These are phyloP conservation scores for Penicillium cataractarum DNA, from an alignment of 495 filamentous ascomycete genomes.

Conservation along the genomic window DNA sequence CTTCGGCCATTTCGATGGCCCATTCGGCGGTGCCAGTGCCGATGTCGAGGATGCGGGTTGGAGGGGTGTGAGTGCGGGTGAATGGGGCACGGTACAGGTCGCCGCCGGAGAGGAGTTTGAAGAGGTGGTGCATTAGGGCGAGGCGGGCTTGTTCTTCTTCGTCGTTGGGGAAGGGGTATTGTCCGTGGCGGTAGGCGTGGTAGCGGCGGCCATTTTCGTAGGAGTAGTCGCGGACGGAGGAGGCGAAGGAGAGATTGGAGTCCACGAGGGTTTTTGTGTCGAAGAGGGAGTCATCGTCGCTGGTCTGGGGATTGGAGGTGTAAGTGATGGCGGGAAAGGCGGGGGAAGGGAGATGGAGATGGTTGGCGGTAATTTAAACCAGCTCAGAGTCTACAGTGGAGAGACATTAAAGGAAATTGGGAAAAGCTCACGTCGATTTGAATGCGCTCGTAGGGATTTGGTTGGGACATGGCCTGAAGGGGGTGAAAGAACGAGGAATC, in stretches of 20 bases:
- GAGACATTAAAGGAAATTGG: not conserved
- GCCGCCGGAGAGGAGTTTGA: slow-evolving; percentile 52
- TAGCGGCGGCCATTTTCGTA: slow-evolving; percentile 67
- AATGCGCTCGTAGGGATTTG: slow-evolving; percentile 41
- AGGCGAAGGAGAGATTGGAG: slow-evolving; percentile 50
- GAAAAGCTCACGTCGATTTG: slow-evolving; percentile 41
- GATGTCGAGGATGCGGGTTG: slow-evolving; percentile 46
- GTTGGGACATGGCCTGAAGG: slow-evolving; percentile 34
- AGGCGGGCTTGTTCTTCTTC: slow-evolving; percentile 66
- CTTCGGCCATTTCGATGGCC: slow-evolving; percentile 66
- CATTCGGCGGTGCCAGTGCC: slow-evolving; percentile 64
- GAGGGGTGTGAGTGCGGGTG: slow-evolving; percentile 10
- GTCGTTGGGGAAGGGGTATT: slow-evolving; percentile 66
- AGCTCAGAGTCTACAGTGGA: not conserved
- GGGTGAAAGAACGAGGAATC: not conserved
- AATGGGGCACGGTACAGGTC: slow-evolving; percentile 58
- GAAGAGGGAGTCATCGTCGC: slow-evolving; percentile 46
- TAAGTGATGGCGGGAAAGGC: not conserved
- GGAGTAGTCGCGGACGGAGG: slow-evolving; percentile 51
- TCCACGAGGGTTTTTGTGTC: slow-evolving; percentile 41
- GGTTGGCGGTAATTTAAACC: not conserved
- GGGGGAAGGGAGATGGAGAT: not conserved
- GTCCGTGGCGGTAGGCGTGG: slow-evolving; percentile 58
- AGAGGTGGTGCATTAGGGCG: slow-evolving; percentile 66
- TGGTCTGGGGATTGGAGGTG: slow-evolving; percentile 33